phyloP scores from a whole-genome alignment of 2,329 filamentous ascomycete genomes.

The Leptoxyphium fumago region DNA sequence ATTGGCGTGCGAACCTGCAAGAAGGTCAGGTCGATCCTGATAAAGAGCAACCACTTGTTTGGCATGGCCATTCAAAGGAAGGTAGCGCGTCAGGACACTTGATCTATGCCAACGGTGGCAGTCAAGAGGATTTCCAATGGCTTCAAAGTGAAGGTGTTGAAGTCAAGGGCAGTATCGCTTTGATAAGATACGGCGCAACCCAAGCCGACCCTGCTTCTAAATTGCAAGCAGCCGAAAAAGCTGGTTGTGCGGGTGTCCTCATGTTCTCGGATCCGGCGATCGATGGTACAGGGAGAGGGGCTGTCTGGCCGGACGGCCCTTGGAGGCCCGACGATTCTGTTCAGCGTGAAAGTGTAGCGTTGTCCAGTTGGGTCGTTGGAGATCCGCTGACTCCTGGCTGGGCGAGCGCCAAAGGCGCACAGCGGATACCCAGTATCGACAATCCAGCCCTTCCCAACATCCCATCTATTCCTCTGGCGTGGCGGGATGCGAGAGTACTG shows the following conservation, averaged over 20 bases:
- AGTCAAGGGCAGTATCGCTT: conserved; percentile 63
- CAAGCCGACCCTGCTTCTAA: conserved; percentile 64
- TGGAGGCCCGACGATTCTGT: conserved; percentile 73
- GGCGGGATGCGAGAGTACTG: conserved; percentile 72
- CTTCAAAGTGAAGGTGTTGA: conserved; percentile 58
- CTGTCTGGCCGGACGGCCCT: conserved; percentile 59
- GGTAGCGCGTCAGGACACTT: conserved; percentile 77
- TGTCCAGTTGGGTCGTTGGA: conserved; percentile 71
- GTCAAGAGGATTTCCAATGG: conserved; percentile 63
- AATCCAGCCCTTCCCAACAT: conserved; percentile 64
- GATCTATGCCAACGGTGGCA: conserved; percentile 86
- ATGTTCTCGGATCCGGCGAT: conserved; percentile 85
- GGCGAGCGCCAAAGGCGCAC: conserved; percentile 49
- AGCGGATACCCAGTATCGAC: conserved; percentile 54
- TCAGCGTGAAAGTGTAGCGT: conserved; percentile 64
- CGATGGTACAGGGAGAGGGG: conserved; percentile 62
- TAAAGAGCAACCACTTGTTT: conserved; percentile 55
- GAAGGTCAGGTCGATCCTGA: conserved; percentile 59
- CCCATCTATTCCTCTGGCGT: conserved; percentile 77
- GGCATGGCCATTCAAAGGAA: conserved; percentile 77
- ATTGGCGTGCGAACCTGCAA: conserved; percentile 71
- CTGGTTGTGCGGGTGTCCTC: conserved; percentile 73
- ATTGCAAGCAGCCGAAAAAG: conserved; percentile 76
- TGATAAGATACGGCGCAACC: conserved; percentile 68
- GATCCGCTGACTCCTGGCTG: conserved; percentile 87